Evolutionary conservation across 169 alveolate species (phyloP).

Genomic region (Eimeria praecox): DNA sequence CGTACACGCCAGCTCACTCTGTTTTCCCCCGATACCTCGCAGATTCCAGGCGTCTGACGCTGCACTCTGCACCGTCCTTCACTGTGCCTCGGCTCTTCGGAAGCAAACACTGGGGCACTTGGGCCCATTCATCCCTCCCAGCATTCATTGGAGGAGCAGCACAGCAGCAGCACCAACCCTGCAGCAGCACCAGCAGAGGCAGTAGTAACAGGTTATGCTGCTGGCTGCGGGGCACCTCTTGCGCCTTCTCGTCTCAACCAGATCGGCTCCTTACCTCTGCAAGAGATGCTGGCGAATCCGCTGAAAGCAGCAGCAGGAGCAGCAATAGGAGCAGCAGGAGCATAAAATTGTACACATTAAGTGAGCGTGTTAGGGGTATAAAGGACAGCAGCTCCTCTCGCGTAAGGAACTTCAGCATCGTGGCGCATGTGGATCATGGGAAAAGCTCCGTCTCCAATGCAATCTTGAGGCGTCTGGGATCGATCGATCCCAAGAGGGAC

Average conservation of each 20-base stretch:
- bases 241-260: slow-evolving; percentile 13
- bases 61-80: background rate
- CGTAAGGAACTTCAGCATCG: slow-evolving; percentile 96
- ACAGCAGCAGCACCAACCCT: slow-evolving; percentile 11
- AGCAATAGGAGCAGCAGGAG: background rate
- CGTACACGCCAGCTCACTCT: background rate
- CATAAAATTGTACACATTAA: background rate
- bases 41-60: background rate
- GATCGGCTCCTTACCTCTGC: background rate
- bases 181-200: background rate
- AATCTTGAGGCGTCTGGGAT: slow-evolving; percentile 90
- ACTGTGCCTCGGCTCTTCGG: background rate
- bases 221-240: background rate
- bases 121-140: background rate
- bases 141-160: background rate
- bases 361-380: background rate
- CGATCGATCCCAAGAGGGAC: slow-evolving; percentile 68
- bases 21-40: background rate
- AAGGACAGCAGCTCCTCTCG: background rate
- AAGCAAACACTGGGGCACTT: background rate
- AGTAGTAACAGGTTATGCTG: background rate
- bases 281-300: background rate
- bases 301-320: slow-evolving; percentile 1
- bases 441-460: slow-evolving; percentile 97
- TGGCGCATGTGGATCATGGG: slow-evolving; percentile 98